Conservation (phyloP, 192 early-diverging fungal genomes). For the Backusella westeae region DNA sequence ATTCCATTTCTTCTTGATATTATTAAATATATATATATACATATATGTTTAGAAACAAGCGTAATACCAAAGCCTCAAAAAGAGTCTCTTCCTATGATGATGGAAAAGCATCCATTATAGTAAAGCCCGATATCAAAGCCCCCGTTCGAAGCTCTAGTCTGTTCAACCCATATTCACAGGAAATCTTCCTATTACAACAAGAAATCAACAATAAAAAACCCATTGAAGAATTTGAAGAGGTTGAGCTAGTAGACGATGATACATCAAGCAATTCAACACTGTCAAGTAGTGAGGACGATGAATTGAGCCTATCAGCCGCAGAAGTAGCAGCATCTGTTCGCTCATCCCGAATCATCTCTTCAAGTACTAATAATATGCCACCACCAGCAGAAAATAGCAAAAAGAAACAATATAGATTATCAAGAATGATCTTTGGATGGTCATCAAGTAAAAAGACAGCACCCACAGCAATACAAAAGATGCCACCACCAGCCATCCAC, state of each 20-base stretch:
- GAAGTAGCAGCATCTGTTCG: background rate
- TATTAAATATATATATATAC: too few relatives aligned
- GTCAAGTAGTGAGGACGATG: background rate
- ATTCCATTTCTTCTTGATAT: background rate
- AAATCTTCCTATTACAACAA: background rate
- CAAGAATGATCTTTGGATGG: background rate
- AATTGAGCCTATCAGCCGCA: background rate
- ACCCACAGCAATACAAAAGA: background rate
- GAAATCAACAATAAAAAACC: background rate
- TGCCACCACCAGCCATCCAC: background rate
- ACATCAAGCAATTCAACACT: background rate
- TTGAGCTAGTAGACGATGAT: background rate
- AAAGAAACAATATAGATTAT: background rate
- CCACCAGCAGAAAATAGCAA: background rate
- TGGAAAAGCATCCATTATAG: background rate
- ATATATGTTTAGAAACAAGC: background rate
- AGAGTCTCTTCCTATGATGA: background rate
- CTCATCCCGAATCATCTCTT: background rate
- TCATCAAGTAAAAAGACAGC: background rate
- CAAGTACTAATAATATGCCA: background rate
- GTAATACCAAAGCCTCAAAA: background rate
- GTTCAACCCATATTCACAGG: background rate
- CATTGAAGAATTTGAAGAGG: background rate
- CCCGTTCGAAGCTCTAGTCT: constrained; percentile 2
- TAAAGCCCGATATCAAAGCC: background rate